Conservation (phyloP, 805 yeast species). For the Schwanniomyces polymorphus region DNA sequence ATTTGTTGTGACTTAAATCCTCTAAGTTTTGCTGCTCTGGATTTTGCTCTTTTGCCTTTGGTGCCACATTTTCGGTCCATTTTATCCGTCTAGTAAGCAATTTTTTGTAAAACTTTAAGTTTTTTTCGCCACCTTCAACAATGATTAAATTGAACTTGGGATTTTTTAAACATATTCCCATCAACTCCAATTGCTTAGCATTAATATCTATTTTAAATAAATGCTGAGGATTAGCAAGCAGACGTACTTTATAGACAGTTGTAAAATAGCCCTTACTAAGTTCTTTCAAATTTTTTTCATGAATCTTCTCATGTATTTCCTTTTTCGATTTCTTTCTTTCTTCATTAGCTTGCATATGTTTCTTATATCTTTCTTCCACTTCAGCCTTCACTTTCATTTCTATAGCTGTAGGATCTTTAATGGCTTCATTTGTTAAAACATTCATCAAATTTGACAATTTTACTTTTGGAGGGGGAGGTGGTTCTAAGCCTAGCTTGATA, state of each 20-base stretch:
- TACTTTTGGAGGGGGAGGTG: slow-evolving; percentile 89
- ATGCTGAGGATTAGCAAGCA: slow-evolving; percentile 63
- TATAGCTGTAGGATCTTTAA: slow-evolving; percentile 84
- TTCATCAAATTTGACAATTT: slow-evolving; percentile 82
- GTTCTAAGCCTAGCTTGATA: slow-evolving; percentile 75
- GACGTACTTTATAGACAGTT: slow-evolving; percentile 58
- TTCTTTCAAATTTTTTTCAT: slow-evolving; percentile 47
- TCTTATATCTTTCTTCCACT: slow-evolving; percentile 56
- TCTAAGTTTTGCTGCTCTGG: slow-evolving; percentile 8
- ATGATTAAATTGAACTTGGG: slow-evolving; percentile 57
- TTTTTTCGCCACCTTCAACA: slow-evolving; percentile 71
- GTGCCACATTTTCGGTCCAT: slow-evolving; percentile 60
- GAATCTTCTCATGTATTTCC: slow-evolving; percentile 50
- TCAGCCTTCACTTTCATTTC: slow-evolving; percentile 72
- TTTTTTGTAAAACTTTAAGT: slow-evolving; percentile 61
- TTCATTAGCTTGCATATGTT: slow-evolving; percentile 63
- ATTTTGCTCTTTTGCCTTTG: slow-evolving; percentile 15
- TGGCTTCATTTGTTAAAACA: slow-evolving; percentile 81
- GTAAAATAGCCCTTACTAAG: slow-evolving; percentile 51
- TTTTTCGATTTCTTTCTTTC: slow-evolving; percentile 63
- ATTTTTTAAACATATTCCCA: slow-evolving; percentile 59
- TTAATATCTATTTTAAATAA: slow-evolving; percentile 74
- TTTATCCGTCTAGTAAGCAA: slow-evolving; percentile 60
- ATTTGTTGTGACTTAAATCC: slow-evolving; percentile 45
- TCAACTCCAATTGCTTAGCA: slow-evolving; percentile 68